Conservation (phyloP, 345 rosid species). For the Brassica rapa region DNA sequence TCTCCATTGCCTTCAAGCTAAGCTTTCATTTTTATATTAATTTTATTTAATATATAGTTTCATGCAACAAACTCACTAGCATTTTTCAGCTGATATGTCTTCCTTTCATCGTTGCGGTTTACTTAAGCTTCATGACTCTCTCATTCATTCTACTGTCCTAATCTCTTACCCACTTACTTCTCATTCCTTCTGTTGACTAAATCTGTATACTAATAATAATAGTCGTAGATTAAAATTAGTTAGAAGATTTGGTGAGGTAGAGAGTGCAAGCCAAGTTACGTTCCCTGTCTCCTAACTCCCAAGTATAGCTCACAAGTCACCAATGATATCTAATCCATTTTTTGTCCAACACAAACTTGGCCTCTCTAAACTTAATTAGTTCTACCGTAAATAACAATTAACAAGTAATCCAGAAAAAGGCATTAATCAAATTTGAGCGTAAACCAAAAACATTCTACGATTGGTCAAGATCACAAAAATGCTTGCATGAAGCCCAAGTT, state of each 20-base stretch:
- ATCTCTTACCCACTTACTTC: constrained; percentile 8
- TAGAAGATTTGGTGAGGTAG: constrained; percentile 10
- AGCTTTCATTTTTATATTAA: constrained; percentile 50
- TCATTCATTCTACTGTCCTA: constrained; percentile 6
- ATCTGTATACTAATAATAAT: neutral
- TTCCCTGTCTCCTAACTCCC: neutral
- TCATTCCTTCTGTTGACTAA: constrained; percentile 2
- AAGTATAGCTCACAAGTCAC: too few relatives aligned
- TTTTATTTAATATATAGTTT: neutral
- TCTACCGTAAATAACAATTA: neutral
- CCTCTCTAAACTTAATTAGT: neutral
- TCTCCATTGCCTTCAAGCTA: constrained; percentile 95
- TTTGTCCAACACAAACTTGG: neutral
- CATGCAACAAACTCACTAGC: constrained; percentile 29
- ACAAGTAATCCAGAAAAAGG: too few relatives aligned
- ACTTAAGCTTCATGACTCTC: constrained; percentile 20
- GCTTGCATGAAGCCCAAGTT: neutral
- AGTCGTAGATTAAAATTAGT: neutral
- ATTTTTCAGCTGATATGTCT: constrained; percentile 8
- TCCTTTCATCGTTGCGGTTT: constrained; percentile 39
- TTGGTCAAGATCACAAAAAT: neutral
- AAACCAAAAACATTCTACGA: neutral
- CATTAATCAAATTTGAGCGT: neutral
- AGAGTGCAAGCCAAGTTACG: constrained; percentile 26
- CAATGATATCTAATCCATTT: neutral